Conservation (phyloP, 495 filamentous ascomycete genomes). For the Cryomyces antarcticus region DNA sequence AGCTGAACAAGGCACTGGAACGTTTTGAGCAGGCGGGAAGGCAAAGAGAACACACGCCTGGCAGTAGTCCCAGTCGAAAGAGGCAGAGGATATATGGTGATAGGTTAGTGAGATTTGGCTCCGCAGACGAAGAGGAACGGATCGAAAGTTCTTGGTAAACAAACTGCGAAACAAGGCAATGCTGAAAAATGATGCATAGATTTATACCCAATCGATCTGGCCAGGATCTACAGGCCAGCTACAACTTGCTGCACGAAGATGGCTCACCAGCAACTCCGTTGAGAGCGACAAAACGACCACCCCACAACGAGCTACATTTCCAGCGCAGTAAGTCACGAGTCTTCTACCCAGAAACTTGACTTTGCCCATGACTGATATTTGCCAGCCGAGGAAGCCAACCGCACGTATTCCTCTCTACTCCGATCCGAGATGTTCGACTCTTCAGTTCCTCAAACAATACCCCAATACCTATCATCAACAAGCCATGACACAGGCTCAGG, state of each 20-base stretch:
- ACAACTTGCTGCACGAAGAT: conserved; percentile 69
- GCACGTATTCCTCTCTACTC: conserved; percentile 73
- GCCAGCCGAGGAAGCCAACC: conserved; percentile 80
- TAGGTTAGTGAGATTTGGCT: conserved; percentile 28
- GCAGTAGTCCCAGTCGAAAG: conserved; percentile 66
- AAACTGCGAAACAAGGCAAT: background rate
- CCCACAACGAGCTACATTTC: conserved; percentile 80
- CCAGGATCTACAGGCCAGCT: conserved; percentile 81
- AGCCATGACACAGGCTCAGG: conserved; percentile 43
- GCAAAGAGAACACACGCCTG: conserved; percentile 47
- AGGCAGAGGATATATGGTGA: conserved; percentile 72
- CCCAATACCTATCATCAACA: conserved; percentile 40
- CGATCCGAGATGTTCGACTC: conserved; percentile 79
- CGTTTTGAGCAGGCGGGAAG: conserved; percentile 40
- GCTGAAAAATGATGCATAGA: conserved; percentile 23
- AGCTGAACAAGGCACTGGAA: conserved; percentile 41
- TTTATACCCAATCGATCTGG: conserved; percentile 93
- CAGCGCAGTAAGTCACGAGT: conserved; percentile 52
- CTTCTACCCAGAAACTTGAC: background rate
- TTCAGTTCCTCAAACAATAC: conserved; percentile 64
- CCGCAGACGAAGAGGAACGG: no score
- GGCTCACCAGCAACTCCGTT: conserved; percentile 82
- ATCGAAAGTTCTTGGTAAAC: no score
- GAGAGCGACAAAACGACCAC: conserved; percentile 59
- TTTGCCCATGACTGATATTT: conserved; percentile 20